Conservation (phyloP, 306 rosid genomes). For the Glycyrrhiza uralensis region DNA sequence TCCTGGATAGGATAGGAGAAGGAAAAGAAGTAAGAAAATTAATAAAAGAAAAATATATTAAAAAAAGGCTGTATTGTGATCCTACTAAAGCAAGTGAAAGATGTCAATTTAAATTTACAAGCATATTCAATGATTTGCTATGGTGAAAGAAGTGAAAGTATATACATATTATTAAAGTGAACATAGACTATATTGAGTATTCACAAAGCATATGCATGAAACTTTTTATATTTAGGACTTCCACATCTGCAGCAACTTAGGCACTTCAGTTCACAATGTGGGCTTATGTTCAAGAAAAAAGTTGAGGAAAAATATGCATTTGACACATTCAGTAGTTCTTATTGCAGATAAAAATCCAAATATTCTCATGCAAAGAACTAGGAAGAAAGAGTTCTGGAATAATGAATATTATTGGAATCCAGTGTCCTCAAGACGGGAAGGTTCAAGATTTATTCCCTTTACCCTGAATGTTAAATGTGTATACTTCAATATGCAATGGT, state of each 20-base stretch:
- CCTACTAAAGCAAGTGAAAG: not conserved
- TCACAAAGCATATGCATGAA: not conserved
- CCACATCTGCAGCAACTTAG: not conserved
- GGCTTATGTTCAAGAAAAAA: not conserved
- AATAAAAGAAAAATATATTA: not conserved
- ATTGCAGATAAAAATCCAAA: not conserved
- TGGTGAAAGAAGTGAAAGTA: not conserved
- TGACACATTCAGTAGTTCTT: not conserved
- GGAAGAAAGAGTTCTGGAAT: not conserved
- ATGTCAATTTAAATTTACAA: not conserved
- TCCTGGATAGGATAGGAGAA: slow-evolving; percentile 16
- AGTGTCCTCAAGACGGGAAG: not conserved
- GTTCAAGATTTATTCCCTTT: not conserved
- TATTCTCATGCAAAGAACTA: not conserved
- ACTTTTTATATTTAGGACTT: not conserved
- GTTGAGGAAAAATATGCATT: not conserved
- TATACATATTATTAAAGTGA: not conserved
- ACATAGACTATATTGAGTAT: not conserved
- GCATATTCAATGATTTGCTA: not conserved
- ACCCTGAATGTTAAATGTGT: not conserved
- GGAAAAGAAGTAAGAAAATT: not conserved
- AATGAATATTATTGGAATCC: not conserved
- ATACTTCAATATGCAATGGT: not conserved
- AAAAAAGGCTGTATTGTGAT: not conserved
- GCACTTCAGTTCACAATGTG: not conserved